phyloP scores from a whole-genome alignment of 345 rosid genomes.

The Garcia nutans region DNA sequence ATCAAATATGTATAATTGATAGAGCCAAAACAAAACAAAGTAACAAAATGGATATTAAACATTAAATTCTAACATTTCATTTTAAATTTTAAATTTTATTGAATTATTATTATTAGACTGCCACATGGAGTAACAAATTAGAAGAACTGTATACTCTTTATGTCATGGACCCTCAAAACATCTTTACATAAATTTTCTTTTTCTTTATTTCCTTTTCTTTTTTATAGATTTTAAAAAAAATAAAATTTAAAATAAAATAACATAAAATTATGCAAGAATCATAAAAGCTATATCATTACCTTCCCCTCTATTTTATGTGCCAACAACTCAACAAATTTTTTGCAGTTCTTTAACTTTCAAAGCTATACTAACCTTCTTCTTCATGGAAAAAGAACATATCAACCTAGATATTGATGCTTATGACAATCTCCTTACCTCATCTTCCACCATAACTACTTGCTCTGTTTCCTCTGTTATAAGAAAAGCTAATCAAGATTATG shows the following conservation, averaged over 20 bases:
- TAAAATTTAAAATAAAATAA: no score
- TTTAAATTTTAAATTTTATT: no score
- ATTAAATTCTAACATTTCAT: background rate
- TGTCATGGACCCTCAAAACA: slow-evolving; percentile 26
- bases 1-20: background rate
- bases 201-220: slow-evolving; percentile 1
- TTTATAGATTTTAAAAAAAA: background rate
- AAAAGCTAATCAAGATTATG: slow-evolving; percentile 31
- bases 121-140: slow-evolving; percentile 35
- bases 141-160: slow-evolving; percentile 31
- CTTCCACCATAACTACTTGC: slow-evolving; percentile 21
- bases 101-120: slow-evolving; percentile 1
- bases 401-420: slow-evolving; percentile 47
- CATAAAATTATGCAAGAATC: slow-evolving; percentile 21
- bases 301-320: slow-evolving; percentile 25
- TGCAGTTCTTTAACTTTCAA: slow-evolving; percentile 9
- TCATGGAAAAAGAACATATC: slow-evolving; percentile 42
- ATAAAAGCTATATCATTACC: slow-evolving; percentile 12
- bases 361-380: background rate
- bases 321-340: slow-evolving; percentile 29
- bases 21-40: no score
- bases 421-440: slow-evolving; percentile 18
- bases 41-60: background rate
- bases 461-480: slow-evolving; percentile 29
- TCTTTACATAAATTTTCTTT: slow-evolving; percentile 22